phyloP scores from a whole-genome alignment of 805 yeast species.

The Kodamaea sagamina region DNA sequence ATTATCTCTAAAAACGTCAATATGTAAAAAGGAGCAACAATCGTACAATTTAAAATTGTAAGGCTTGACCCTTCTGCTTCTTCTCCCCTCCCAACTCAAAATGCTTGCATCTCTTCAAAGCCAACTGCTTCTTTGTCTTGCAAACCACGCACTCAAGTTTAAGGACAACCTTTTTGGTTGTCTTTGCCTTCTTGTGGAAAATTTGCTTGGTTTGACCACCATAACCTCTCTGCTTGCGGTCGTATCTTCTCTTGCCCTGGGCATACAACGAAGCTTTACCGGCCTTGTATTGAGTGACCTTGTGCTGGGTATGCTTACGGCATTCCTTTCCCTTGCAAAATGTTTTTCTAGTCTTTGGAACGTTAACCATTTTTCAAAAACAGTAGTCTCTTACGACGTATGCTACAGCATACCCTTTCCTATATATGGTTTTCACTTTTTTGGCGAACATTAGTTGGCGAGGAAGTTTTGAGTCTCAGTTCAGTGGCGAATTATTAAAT shows the following conservation, averaged over 20 bases:
- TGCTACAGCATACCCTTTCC: too few relatives aligned
- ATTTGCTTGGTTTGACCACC: constrained; percentile 99
- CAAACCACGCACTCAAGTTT: constrained; percentile 98
- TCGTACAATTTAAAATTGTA: constrained; percentile 75
- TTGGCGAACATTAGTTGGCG: too few relatives aligned
- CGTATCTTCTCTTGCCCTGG: constrained; percentile 99
- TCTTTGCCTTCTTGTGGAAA: constrained; percentile 99
- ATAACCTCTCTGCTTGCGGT: constrained; percentile 99
- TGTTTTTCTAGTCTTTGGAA: constrained; percentile 99
- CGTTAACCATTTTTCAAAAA: constrained; percentile 71
- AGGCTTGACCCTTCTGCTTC: constrained; percentile 99
- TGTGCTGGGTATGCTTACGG: constrained; percentile 99
- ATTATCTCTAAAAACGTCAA: too few relatives aligned
- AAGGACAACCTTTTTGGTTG: constrained; percentile 99
- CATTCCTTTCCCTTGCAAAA: constrained; percentile 99
- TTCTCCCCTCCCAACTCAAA: constrained; percentile 99
- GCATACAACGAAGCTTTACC: constrained; percentile 99
- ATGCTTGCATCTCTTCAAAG: constrained; percentile 99
- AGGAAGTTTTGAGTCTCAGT: too few relatives aligned
- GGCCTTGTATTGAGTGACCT: constrained; percentile 99
- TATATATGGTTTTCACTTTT: too few relatives aligned
- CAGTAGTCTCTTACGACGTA: too few relatives aligned
- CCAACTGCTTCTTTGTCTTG: constrained; percentile 97
- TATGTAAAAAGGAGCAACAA: too few relatives aligned
- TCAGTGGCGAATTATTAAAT: too few relatives aligned